phyloP scores from a whole-genome alignment of 352 stramenopile genomes.

The Phytophthora gonapodyides region DNA sequence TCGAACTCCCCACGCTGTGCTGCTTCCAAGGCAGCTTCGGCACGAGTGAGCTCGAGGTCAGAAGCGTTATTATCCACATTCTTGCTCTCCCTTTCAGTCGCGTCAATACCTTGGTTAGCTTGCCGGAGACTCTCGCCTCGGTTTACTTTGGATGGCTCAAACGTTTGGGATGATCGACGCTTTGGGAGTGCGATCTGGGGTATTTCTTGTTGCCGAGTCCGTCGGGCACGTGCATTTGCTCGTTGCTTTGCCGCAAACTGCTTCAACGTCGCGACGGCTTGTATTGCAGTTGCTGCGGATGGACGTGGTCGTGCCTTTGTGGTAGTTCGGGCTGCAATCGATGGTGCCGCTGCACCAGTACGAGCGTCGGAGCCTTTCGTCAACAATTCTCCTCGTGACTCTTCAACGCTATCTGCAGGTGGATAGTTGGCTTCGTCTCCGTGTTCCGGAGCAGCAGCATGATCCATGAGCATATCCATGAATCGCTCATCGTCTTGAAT shows the following conservation, averaged over 20 bases:
- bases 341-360: background rate
- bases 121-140: background rate
- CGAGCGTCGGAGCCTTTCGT: background rate
- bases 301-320: background rate
- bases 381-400: background rate
- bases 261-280: conserved; percentile 28
- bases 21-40: conserved; percentile 46
- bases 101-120: conserved; percentile 10
- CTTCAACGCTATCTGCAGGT: conserved; percentile 8
- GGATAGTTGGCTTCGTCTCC: conserved; percentile 2
- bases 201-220: conserved; percentile 16
- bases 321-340: conserved; percentile 1
- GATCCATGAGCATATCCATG: conserved; percentile 36
- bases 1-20: conserved; percentile 48
- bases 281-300: conserved; percentile 5
- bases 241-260: conserved; percentile 39
- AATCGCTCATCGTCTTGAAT: conserved; percentile 36
- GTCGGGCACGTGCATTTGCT: conserved; percentile 10
- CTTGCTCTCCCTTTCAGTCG: conserved; percentile 8
- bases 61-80: background rate
- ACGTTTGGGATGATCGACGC: background rate
- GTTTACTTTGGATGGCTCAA: background rate
- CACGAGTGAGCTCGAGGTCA: conserved; percentile 35
- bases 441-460: conserved; percentile 31
- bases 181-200: conserved; percentile 26